Conservation (phyloP, 768 basidiomycete species). For the Mycena olivaceomarginata region DNA sequence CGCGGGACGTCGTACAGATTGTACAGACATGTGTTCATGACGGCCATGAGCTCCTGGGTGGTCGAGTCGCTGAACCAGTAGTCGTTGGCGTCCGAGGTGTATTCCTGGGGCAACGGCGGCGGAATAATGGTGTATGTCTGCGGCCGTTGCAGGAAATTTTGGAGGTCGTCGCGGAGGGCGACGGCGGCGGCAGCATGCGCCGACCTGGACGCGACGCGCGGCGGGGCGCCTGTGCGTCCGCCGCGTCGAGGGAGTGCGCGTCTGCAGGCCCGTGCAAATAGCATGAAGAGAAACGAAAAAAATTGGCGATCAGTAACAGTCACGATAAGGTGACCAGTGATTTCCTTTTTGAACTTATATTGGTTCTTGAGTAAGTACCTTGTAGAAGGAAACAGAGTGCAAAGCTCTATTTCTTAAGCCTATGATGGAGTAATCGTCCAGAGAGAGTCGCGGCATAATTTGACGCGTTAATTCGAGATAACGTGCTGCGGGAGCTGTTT, state of each 20-base stretch:
- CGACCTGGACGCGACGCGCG: constrained; percentile 28
- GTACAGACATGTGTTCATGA: constrained; percentile 91
- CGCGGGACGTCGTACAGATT: constrained; percentile 85
- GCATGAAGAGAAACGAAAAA: constrained; percentile 26
- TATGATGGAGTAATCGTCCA: no score
- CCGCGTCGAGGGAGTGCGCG: constrained; percentile 29
- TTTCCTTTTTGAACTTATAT: constrained; percentile 2
- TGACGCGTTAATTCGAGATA: no score
- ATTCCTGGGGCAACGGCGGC: constrained; percentile 76
- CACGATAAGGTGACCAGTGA: constrained; percentile 4
- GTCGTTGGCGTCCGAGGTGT: constrained; percentile 61
- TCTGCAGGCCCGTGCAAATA: constrained; percentile 39
- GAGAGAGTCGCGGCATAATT: no score
- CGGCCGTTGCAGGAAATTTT: constrained; percentile 69
- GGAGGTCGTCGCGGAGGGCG: constrained; percentile 60
- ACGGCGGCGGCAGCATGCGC: constrained; percentile 41
- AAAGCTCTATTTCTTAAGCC: no score
- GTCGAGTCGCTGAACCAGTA: constrained; percentile 78
- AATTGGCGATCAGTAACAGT: constrained; percentile 1
- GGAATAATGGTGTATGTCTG: constrained; percentile 77
- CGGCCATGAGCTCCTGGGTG: constrained; percentile 81
- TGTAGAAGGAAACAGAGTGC: no score
- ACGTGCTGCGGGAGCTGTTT: no score
- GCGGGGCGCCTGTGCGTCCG: constrained; percentile 32
- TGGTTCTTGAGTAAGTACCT: not conserved